Base-by-base conservation (phyloP, 768 basidiomycete genomes). In the Mycena indigotica region DNA sequence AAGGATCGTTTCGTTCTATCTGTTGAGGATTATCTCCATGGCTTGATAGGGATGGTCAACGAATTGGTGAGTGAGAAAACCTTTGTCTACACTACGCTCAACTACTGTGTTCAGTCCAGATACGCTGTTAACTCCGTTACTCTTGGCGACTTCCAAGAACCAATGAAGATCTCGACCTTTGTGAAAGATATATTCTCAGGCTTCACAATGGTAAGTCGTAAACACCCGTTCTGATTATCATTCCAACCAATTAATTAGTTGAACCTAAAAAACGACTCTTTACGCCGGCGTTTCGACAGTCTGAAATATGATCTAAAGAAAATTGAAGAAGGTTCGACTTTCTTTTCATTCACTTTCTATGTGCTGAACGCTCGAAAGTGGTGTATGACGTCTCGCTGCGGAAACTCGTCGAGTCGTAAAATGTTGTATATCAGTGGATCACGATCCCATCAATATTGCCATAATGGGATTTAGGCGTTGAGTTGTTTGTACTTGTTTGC, bases 271-370 rank as follows among this genome's bases (percentile, higher is more conserved):
- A 93, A 93, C 56, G 91, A 93, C 65, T 67, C 76, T 0, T 73
- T 93, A 17, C 84, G 91, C 3, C 81, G 89, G 57, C 75, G 90
- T 52, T 93, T 89, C 66, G 91, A 93, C 66, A 84, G 88, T 61
- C 75, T 93, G 29, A 93, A 93, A 66, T 93, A 93, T 61, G 91
- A 92, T 67, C 82, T 93, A 60, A 92, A 92, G 70, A 92, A 91
- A 66, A 88, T 93, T 17, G 91, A 93, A 74, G 91, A 93, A 85
- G 91, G 91, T 83, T 55, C 48, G 76, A 63, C 28, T 26, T 24
- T 48, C n/a, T 53, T 49, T 26, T 25, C 30, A 29, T 16, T 30
- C 28, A 45, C 52, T 35, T 54, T 28, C n/a, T 21, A 41, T 53
- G 50, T 25, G 52, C 40, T 60, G 45, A 62, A 38, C 40, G 19